phyloP scores from a whole-genome alignment of 805 yeast genomes.

The Lachancea kluyveri region DNA sequence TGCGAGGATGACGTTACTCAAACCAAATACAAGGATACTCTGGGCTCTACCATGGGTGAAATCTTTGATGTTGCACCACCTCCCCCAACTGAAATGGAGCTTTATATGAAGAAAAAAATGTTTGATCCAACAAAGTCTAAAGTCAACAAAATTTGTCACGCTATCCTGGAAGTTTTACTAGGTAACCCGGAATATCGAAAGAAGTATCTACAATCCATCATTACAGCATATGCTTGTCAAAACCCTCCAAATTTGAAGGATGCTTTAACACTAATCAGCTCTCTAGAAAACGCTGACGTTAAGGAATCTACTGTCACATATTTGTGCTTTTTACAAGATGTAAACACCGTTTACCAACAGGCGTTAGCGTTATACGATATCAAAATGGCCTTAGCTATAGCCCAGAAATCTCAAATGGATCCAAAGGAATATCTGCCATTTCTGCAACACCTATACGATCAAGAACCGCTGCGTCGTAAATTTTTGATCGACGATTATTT shows the following conservation, averaged over 20 bases:
- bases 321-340: slow-evolving; percentile 85
- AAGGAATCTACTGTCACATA: slow-evolving; percentile 71
- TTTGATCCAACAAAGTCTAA: slow-evolving; percentile 44
- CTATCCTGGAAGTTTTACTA: slow-evolving; percentile 51
- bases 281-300: slow-evolving; percentile 40
- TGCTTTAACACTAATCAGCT: slow-evolving; percentile 61
- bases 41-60: slow-evolving; percentile 25
- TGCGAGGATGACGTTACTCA: slow-evolving; percentile 78
- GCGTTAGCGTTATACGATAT: slow-evolving; percentile 82
- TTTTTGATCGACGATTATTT: slow-evolving; percentile 77
- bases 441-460: slow-evolving; percentile 69
- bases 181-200: slow-evolving; percentile 42
- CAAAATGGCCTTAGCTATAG: slow-evolving; percentile 71
- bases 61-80: slow-evolving; percentile 26
- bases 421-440: slow-evolving; percentile 96
- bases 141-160: slow-evolving; percentile 71
- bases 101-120: slow-evolving; percentile 36
- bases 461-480: slow-evolving; percentile 56
- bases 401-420: slow-evolving; percentile 96
- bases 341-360: slow-evolving; percentile 69
- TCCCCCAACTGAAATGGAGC: slow-evolving; percentile 34
- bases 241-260: slow-evolving; percentile 77
- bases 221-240: slow-evolving; percentile 91
- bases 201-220: slow-evolving; percentile 64
- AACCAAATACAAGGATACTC: slow-evolving; percentile 78